Evolutionary conservation across 2,329 filamentous ascomycete genomes (phyloP).

Genomic region (Hirsutella rhossiliensis): DNA sequence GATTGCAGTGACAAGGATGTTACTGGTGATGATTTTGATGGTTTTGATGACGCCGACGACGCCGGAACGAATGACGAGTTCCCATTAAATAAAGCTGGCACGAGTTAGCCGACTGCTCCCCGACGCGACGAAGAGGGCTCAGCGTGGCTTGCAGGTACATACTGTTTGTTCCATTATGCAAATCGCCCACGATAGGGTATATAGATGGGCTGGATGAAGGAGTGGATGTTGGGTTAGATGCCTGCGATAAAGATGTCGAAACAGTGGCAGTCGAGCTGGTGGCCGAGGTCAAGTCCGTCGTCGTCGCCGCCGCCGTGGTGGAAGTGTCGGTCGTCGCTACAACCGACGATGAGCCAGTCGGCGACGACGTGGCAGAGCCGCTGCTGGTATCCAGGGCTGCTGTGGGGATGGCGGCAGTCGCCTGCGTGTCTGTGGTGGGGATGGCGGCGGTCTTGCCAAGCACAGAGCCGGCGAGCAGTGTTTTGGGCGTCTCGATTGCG

Average conservation of each 20-base stretch:
- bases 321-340: not conserved
- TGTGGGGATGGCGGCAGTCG: slow-evolving; percentile 11
- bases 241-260: not conserved
- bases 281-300: too few species aligned
- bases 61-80: not conserved
- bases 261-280: not conserved
- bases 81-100: not conserved
- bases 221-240: slow-evolving; percentile 3
- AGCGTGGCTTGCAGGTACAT: not conserved
- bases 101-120: not conserved
- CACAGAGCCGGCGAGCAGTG: slow-evolving; percentile 22
- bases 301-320: too few species aligned
- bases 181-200: slow-evolving; percentile 4
- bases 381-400: slow-evolving; percentile 10
- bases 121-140: not conserved
- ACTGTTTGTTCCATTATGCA: slow-evolving; percentile 13
- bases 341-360: not conserved
- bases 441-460: slow-evolving; percentile 24
- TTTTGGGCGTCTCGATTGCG: slow-evolving; percentile 23
- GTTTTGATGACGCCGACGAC: not conserved
- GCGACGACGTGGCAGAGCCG: slow-evolving; percentile 8
- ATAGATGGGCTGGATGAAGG: slow-evolving; percentile 4
- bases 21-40: too few species aligned
- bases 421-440: slow-evolving; percentile 12
- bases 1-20: not conserved